phyloP scores from a whole-genome alignment of 2,329 filamentous ascomycete species.

The Lecanicillium sp. region DNA sequence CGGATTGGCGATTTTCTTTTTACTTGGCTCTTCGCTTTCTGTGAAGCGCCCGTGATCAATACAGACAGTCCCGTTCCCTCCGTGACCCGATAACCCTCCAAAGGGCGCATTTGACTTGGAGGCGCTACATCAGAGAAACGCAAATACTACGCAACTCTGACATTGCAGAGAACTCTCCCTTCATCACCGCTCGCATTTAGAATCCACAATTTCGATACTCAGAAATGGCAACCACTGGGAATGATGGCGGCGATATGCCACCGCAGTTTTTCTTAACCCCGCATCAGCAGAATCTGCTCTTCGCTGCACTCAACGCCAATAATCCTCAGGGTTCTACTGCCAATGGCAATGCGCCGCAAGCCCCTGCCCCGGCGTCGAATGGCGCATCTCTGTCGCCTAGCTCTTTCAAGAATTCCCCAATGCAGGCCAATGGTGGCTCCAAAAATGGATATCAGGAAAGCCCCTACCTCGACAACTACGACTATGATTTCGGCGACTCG shows the following conservation, averaged over 20 bases:
- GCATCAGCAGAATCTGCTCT: conserved; percentile 68
- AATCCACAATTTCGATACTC: not conserved
- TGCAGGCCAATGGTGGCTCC: conserved; percentile 34
- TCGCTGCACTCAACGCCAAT: conserved; percentile 70
- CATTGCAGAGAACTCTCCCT: too few species aligned
- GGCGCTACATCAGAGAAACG: too few species aligned
- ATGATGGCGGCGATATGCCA: conserved; percentile 32
- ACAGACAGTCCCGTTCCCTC: too few species aligned
- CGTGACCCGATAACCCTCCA: too few species aligned
- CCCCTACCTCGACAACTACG: conserved; percentile 71
- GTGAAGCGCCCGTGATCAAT: too few species aligned
- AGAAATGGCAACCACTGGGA: conserved; percentile 43
- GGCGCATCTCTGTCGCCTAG: conserved; percentile 37
- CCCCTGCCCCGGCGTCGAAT: conserved; percentile 25
- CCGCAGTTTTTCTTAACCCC: conserved; percentile 62
- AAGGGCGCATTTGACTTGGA: too few species aligned
- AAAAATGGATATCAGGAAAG: conserved; percentile 57
- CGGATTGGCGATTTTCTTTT: not conserved
- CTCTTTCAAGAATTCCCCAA: conserved; percentile 42
- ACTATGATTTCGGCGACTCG: conserved; percentile 69
- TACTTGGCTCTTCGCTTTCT: not conserved
- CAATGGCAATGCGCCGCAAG: not conserved
- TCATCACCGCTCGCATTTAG: not conserved
- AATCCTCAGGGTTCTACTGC: conserved; percentile 26
- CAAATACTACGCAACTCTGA: not conserved